Percentiles rank a stretch among this genome's conserved stretches.
phyloP scores from a whole-genome alignment of 2,329 filamentous ascomycete genomes.

The Exserohilum rostratum region DNA sequence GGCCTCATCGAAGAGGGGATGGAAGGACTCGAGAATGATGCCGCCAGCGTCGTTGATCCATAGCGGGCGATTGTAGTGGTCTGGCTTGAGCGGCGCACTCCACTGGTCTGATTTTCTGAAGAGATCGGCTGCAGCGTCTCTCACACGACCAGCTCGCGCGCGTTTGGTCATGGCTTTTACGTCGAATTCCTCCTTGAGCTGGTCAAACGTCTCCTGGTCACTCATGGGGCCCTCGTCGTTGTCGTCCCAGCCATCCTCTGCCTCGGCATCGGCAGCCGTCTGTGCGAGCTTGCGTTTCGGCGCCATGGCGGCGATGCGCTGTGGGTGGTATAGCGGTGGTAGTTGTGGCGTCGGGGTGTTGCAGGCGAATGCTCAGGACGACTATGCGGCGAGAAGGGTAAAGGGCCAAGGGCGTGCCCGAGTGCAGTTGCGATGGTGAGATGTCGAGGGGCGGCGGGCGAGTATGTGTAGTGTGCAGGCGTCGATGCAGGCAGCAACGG shows the following conservation, averaged over 20 bases:
- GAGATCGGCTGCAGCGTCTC: conserved; percentile 61
- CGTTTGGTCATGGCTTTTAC: conserved; percentile 44
- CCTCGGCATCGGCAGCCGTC: conserved; percentile 41
- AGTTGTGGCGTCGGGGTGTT: neutral
- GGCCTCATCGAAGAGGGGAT: conserved; percentile 80
- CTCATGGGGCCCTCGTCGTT: conserved; percentile 56
- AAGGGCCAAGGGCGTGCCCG: no score
- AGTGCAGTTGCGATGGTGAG: no score
- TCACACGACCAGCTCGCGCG: conserved; percentile 27
- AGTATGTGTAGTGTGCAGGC: neutral
- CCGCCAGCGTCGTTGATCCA: conserved; percentile 90
- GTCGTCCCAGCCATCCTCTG: conserved; percentile 62
- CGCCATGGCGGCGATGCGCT: conserved; percentile 41
- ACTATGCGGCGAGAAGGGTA: no score
- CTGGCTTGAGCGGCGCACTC: conserved; percentile 79
- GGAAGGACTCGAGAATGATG: conserved; percentile 94
- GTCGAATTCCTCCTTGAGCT: conserved; percentile 49
- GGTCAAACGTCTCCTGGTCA: conserved; percentile 57
- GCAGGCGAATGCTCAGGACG: no score
- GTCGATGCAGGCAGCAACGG: neutral
- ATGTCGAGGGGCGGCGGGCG: no score
- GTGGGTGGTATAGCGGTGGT: conserved; percentile 38
- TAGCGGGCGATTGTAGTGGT: conserved; percentile 86
- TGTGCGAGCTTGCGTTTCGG: conserved; percentile 54
- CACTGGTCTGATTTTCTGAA: conserved; percentile 78